These are phyloP conservation scores for Rhodamnia argentea DNA, from an alignment of 345 rosid genomes.

Conservation along the genomic window DNA sequence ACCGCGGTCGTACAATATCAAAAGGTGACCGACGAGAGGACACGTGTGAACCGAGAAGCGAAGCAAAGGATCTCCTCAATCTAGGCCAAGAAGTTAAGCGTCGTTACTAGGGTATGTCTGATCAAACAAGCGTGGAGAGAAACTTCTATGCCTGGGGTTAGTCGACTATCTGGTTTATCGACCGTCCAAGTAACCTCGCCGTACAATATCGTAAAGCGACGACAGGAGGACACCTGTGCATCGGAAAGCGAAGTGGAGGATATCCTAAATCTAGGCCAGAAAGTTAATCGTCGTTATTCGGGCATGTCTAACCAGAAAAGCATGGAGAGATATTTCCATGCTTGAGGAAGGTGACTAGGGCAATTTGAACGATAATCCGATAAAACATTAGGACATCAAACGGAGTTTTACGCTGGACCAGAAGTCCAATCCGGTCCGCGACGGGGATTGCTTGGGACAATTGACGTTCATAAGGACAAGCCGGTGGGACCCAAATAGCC, in stretches of 20 bases:
- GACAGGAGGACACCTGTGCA: fast-evolving
- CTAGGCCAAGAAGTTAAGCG: neutral
- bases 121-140: neutral
- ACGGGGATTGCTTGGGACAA: neutral
- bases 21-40: neutral
- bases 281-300: neutral
- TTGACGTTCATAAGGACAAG: neutral
- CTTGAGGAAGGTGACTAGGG: neutral
- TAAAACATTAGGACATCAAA: neutral
- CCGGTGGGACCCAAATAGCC: neutral
- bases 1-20: neutral
- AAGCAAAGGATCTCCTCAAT: neutral
- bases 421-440: neutral
- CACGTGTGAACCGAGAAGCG: neutral
- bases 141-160: neutral
- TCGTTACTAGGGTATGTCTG: neutral
- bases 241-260: fast-evolving
- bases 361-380: neutral
- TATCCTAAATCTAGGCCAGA: no score
- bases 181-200: neutral
- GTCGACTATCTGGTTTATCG: neutral
- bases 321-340: neutral
- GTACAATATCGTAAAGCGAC: neutral
- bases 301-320: neutral
- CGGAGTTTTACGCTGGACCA: neutral